Conservation (phyloP, 2,329 filamentous ascomycete species). For the Furcasterigmium furcatum region DNA sequence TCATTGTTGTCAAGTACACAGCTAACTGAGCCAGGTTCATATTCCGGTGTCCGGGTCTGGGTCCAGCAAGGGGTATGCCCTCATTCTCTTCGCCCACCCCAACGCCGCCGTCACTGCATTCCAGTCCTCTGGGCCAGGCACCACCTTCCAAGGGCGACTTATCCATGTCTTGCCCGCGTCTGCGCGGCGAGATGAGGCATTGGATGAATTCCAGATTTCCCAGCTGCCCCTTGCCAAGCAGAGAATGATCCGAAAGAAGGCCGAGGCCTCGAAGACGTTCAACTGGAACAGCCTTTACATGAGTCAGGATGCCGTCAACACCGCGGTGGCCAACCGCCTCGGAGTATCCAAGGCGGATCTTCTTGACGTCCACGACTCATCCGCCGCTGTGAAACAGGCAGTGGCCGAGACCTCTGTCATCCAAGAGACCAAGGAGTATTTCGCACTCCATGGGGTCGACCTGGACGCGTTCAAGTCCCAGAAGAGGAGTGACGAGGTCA, state of each 20-base stretch:
- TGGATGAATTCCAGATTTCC: slow-evolving; percentile 86
- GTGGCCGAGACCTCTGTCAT: slow-evolving; percentile 95
- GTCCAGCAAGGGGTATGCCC: slow-evolving; percentile 84
- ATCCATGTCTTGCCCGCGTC: slow-evolving; percentile 85
- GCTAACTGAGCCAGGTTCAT: slow-evolving; percentile 64
- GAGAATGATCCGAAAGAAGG: slow-evolving; percentile 81
- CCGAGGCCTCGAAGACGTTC: slow-evolving; percentile 73
- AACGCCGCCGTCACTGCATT: slow-evolving; percentile 76
- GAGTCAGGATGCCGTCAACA: slow-evolving; percentile 93
- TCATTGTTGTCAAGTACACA: not conserved
- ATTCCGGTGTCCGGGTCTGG: slow-evolving; percentile 72
- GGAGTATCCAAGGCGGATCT: slow-evolving; percentile 89
- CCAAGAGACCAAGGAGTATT: slow-evolving; percentile 93
- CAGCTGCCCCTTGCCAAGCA: slow-evolving; percentile 95
- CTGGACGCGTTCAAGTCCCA: slow-evolving; percentile 85
- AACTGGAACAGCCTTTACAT: slow-evolving; percentile 99
- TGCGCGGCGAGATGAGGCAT: slow-evolving; percentile 73
- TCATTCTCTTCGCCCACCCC: slow-evolving; percentile 73
- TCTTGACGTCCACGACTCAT: slow-evolving; percentile 90
- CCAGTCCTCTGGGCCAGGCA: slow-evolving; percentile 70
- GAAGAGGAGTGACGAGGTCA: slow-evolving; percentile 79
- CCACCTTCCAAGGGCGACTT: slow-evolving; percentile 87
- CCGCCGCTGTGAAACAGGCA: slow-evolving; percentile 93
- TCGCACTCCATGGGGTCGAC: slow-evolving; percentile 82
- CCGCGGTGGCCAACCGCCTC: slow-evolving; percentile 80